These are phyloP conservation scores for Porcisia hertigi DNA, from an alignment of 208 protist species.

Conservation along the genomic window DNA sequence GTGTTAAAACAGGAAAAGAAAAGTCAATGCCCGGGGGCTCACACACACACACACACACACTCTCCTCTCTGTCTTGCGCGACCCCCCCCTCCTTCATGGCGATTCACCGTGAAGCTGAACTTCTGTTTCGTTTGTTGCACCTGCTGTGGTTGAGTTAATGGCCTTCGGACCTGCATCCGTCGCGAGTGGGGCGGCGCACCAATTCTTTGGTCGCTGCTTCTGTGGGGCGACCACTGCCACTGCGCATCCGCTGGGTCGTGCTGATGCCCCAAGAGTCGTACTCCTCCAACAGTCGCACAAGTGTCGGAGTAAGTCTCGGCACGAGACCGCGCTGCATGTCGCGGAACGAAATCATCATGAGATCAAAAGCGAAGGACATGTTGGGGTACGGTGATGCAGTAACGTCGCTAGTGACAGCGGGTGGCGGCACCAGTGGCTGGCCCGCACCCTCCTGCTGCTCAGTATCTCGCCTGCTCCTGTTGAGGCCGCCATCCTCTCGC, in stretches of 20 bases:
- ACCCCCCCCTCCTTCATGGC: no score
- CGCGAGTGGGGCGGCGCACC: background rate
- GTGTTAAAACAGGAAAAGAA: background rate
- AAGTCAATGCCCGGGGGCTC: background rate
- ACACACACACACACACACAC: no score
- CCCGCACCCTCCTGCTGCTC: background rate
- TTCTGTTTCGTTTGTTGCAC: no score
- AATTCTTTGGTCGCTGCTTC: background rate
- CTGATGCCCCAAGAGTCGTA: conserved; percentile 83
- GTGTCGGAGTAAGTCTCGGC: conserved; percentile 44
- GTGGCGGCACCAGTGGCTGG: background rate
- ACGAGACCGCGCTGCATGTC: conserved; percentile 41
- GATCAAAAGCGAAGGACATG: conserved; percentile 90
- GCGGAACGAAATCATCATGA: conserved; percentile 77
- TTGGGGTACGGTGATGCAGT: conserved; percentile 14
- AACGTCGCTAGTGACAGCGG: background rate
- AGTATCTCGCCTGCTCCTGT: background rate
- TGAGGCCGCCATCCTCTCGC: background rate
- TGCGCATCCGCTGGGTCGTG: conserved; percentile 68
- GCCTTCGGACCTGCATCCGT: background rate
- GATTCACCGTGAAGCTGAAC: no score
- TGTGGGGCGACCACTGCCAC: conserved; percentile 14
- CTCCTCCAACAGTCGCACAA: conserved; percentile 81
- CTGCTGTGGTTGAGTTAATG: no score
- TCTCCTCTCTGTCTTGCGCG: no score